phyloP scores from a whole-genome alignment of 257 asterid genomes.

The Salvia miltiorrhiza region DNA sequence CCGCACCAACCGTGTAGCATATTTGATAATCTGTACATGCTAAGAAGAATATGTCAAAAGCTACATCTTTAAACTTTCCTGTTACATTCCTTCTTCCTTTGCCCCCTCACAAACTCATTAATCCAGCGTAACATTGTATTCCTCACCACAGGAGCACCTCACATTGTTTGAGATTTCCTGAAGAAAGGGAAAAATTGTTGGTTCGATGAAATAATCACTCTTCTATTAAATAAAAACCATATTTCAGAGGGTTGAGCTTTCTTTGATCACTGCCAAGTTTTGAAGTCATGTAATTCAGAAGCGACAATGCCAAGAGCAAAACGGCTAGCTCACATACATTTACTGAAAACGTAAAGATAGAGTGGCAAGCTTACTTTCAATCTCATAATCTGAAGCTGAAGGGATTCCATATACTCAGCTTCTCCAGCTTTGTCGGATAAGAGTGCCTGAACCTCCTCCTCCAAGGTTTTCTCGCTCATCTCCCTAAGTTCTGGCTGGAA shows the following conservation, averaged over 20 bases:
- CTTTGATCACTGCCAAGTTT: slow-evolving; percentile 1
- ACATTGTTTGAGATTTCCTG: slow-evolving; percentile 62
- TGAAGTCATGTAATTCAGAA: slow-evolving; percentile 4
- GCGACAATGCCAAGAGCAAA: not conserved
- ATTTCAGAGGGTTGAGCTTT: slow-evolving; percentile 7
- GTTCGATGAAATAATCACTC: not conserved
- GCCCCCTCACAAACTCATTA: slow-evolving; percentile 25
- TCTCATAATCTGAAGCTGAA: slow-evolving; percentile 63
- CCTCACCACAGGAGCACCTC: slow-evolving; percentile 71
- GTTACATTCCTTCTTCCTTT: not conserved
- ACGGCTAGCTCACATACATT: not conserved
- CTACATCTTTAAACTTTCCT: not conserved
- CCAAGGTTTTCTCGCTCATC: slow-evolving; percentile 53
- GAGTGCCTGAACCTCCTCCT: slow-evolving; percentile 71
- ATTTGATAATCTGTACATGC: slow-evolving; percentile 10
- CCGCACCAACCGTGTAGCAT: slow-evolving; percentile 7
- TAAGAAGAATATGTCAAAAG: slow-evolving; percentile 19
- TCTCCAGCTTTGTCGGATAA: slow-evolving; percentile 70
- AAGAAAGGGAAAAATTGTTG: slow-evolving; percentile 4
- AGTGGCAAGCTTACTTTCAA: slow-evolving; percentile 49
- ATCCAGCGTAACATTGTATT: slow-evolving; percentile 48
- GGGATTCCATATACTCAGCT: slow-evolving; percentile 64
- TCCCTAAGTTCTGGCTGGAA: slow-evolving; percentile 63
- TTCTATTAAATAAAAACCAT: not conserved
- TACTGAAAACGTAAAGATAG: slow-evolving; percentile 10